Percentiles rank a stretch among this genome's conserved stretches.
Conservation (phyloP, 371 early-diverging fungal genomes). For the Thermomucor indicae-seudaticae region DNA sequence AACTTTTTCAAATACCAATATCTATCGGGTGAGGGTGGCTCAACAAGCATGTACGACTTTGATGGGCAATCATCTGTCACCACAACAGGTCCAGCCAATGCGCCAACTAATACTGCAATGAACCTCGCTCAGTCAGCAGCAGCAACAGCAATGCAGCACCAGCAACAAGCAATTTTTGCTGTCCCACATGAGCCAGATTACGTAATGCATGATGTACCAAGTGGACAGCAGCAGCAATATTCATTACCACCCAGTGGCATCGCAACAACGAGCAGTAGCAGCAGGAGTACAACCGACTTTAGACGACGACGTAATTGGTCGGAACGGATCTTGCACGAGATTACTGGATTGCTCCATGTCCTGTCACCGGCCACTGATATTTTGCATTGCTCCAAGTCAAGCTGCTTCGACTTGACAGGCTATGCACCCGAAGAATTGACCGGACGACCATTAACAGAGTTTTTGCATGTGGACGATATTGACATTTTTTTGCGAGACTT, state of each 20-base stretch:
- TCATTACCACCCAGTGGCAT: neutral
- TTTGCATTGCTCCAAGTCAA: conserved; percentile 56
- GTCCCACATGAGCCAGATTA: neutral
- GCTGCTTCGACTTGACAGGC: conserved; percentile 48
- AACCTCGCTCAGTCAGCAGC: no score
- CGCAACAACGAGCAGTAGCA: neutral
- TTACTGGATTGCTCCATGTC: conserved; percentile 62
- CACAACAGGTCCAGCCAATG: no score
- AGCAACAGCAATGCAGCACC: neutral
- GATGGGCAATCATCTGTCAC: no score
- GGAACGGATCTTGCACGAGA: conserved; percentile 52
- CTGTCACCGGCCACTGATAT: conserved; percentile 52
- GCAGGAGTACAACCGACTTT: conserved; percentile 35
- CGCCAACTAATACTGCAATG: no score
- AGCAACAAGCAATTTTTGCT: neutral
- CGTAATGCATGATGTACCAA: conserved; percentile 1
- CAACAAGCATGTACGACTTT: no score
- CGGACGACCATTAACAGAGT: conserved; percentile 48
- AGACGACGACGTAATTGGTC: conserved; percentile 51
- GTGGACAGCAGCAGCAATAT: neutral
- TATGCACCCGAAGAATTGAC: conserved; percentile 57
- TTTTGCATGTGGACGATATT: conserved; percentile 45
- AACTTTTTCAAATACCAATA: no score
- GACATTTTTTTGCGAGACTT: conserved; percentile 18
- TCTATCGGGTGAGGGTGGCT: no score